A percentile compares a stretch with the other conserved stretches of the same genome.
phyloP scores from a whole-genome alignment of 2,329 filamentous ascomycete species.

The Talaromyces atroroseus region DNA sequence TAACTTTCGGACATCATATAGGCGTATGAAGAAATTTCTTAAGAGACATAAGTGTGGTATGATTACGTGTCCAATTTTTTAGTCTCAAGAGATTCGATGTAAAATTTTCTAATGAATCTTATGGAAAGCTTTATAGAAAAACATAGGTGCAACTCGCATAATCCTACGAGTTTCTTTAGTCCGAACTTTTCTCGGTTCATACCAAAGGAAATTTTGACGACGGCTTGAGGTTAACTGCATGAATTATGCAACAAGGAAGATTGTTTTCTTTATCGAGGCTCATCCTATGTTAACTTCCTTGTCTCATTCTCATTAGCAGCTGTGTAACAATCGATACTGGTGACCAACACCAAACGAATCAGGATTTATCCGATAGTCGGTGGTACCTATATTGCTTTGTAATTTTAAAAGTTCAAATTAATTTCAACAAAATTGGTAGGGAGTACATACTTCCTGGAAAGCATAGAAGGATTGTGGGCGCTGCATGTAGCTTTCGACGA shows the following conservation, averaged over 20 bases:
- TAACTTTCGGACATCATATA: background rate
- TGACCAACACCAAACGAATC: background rate
- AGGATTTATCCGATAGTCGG: background rate
- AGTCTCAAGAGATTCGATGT: background rate
- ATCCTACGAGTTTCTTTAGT: background rate
- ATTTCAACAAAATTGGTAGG: background rate
- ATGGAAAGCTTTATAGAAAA: background rate
- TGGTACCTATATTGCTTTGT: background rate
- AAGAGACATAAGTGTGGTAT: background rate
- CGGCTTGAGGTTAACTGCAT: background rate
- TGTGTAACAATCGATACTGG: background rate
- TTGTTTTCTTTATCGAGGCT: background rate
- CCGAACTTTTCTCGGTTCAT: background rate
- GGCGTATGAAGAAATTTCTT: background rate
- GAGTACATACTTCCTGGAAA: background rate
- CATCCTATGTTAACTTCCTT: background rate
- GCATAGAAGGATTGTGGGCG: background rate
- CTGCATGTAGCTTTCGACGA: background rate
- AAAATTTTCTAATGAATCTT: background rate
- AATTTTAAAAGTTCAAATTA: background rate
- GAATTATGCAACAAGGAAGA: background rate
- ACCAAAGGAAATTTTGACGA: background rate
- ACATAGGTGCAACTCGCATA: background rate
- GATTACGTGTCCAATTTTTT: background rate
- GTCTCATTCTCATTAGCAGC: background rate